Evolutionary conservation across 805 yeast species (phyloP).

Genomic region (Peterozyma xylosa): DNA sequence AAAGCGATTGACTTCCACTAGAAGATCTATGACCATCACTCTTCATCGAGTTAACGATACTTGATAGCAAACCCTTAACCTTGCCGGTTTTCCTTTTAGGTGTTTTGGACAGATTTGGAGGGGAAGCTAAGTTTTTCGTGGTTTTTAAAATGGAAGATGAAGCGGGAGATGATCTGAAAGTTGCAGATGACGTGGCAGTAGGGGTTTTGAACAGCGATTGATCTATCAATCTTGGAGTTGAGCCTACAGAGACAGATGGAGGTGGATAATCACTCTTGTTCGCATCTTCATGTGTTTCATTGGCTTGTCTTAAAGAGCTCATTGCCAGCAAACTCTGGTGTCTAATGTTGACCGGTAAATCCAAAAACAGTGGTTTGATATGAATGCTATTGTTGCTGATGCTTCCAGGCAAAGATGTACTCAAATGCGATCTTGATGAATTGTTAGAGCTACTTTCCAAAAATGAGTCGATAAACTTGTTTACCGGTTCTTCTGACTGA

Average conservation of each 20-base stretch:
- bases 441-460: slow-evolving; percentile 7
- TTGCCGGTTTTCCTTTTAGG: slow-evolving; percentile 38
- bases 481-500: slow-evolving; percentile 6
- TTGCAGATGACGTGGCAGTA: slow-evolving; percentile 11
- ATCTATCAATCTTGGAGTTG: slow-evolving; percentile 3
- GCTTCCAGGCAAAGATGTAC: too few relatives aligned
- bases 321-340: too few relatives aligned
- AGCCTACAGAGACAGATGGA: neutral
- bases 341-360: too few relatives aligned
- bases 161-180: neutral
- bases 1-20: neutral
- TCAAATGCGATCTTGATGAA: neutral
- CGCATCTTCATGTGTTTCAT: too few relatives aligned
- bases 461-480: slow-evolving; percentile 6
- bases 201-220: neutral
- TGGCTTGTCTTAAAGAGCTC: too few relatives aligned
- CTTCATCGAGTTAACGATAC: slow-evolving; percentile 26
- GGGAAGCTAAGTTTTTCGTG: too few relatives aligned
- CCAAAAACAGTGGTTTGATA: too few relatives aligned
- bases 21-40: slow-evolving; percentile 3
- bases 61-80: slow-evolving; percentile 53
- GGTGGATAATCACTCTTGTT: too few relatives aligned
- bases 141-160: too few relatives aligned
- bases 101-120: neutral
- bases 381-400: too few relatives aligned